phyloP scores from a whole-genome alignment of 1,284 basidiomycete genomes.

The Fomitopsis schrenkii region DNA sequence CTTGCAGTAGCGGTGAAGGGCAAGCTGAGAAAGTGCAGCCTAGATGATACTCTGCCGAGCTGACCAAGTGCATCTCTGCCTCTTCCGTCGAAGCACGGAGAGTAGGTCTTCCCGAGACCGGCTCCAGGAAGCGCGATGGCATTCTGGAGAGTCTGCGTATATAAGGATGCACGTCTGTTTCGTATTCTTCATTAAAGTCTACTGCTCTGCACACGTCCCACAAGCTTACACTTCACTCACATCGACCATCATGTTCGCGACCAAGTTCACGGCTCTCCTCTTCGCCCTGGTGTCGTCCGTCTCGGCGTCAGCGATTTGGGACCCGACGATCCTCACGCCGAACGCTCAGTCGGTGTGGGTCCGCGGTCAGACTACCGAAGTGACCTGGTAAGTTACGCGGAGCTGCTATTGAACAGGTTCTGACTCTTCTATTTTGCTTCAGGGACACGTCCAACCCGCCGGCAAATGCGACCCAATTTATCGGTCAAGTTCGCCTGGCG shows the following conservation, averaged over 20 bases:
- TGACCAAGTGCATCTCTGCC: too few relatives aligned
- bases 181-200: neutral
- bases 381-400: constrained; percentile 38
- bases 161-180: neutral
- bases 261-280: constrained; percentile 20
- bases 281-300: constrained; percentile 21
- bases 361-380: constrained; percentile 35
- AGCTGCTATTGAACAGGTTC: too few relatives aligned
- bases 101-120: too few relatives aligned
- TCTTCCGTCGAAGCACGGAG: too few relatives aligned
- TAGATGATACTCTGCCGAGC: too few relatives aligned
- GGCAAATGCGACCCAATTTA: constrained; percentile 40
- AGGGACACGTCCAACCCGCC: constrained; percentile 41
- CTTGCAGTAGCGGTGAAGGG: too few relatives aligned
- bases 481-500: constrained; percentile 38
- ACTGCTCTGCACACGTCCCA: neutral
- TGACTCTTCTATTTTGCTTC: neutral
- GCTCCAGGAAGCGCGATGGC: neutral
- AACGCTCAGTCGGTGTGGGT: constrained; percentile 34
- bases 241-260: constrained; percentile 16
- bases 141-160: neutral
- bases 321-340: constrained; percentile 38
- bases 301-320: constrained; percentile 33
- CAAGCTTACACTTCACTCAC: neutral
- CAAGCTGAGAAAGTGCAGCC: too few relatives aligned